phyloP scores from a whole-genome alignment of 2,329 filamentous ascomycete species.

The Alternaria triticimaculans region DNA sequence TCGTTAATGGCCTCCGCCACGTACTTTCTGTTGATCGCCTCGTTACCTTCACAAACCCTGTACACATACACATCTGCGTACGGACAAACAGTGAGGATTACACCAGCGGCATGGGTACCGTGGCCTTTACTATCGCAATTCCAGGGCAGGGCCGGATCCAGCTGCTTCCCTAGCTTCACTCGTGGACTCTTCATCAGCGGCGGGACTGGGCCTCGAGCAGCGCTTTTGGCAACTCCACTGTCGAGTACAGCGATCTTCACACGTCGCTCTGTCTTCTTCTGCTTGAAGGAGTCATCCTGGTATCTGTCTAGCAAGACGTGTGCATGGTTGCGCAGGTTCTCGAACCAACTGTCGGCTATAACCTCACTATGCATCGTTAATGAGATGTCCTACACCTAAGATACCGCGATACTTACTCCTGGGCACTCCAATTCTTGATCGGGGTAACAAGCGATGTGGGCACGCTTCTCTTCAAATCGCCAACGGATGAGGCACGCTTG shows the following conservation, averaged over 20 bases:
- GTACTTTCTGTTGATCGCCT: background rate
- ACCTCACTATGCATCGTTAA: background rate
- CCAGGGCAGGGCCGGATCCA: background rate
- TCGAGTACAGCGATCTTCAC: background rate
- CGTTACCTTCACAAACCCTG: slow-evolving; percentile 2
- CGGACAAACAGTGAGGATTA: slow-evolving; percentile 17
- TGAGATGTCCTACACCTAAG: background rate
- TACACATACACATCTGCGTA: slow-evolving; percentile 19
- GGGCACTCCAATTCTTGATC: background rate
- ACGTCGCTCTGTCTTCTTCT: background rate
- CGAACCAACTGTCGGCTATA: background rate
- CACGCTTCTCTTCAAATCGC: background rate
- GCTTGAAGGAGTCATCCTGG: background rate
- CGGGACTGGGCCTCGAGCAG: background rate
- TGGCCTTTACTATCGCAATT: slow-evolving; percentile 8
- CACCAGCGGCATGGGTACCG: slow-evolving; percentile 15
- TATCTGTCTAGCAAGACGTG: background rate
- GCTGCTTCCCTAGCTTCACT: background rate
- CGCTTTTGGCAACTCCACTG: background rate
- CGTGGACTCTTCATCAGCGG: background rate
- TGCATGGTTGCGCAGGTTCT: background rate
- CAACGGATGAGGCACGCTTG: background rate
- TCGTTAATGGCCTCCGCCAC: slow-evolving; percentile 16
- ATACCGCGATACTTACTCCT: background rate
- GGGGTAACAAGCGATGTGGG: too few relatives aligned